These are phyloP conservation scores for Cynanchum wilfordii DNA, from an alignment of 257 asterid species.

Conservation along the genomic window DNA sequence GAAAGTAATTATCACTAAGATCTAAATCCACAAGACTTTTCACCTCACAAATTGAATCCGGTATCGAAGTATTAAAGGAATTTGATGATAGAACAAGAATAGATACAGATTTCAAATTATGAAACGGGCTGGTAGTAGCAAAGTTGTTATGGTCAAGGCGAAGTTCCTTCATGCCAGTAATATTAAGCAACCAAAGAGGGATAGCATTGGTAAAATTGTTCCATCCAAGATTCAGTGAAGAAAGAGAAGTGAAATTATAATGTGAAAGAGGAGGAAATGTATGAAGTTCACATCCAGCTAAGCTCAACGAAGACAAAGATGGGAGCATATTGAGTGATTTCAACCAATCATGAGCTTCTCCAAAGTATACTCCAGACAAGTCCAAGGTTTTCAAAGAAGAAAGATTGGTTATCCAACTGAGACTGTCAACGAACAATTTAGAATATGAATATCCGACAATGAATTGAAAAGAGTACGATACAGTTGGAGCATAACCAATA, in stretches of 20 bases:
- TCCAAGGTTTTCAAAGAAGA: neutral
- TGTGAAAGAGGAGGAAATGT: neutral
- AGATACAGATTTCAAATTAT: slow-evolving; percentile 2
- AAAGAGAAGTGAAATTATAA: neutral
- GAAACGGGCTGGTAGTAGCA: neutral
- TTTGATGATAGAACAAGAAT: slow-evolving; percentile 18
- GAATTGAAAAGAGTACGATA: neutral
- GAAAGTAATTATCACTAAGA: neutral
- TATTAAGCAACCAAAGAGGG: neutral
- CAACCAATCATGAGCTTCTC: neutral
- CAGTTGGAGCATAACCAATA: neutral
- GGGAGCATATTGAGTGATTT: neutral
- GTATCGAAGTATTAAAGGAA: neutral
- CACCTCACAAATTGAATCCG: slow-evolving; percentile 7
- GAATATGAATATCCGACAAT: neutral
- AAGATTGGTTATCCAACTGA: neutral
- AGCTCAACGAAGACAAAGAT: neutral
- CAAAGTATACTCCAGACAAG: neutral
- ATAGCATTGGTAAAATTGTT: neutral
- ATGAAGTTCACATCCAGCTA: neutral
- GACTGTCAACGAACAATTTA: neutral
- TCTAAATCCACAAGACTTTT: slow-evolving; percentile 9
- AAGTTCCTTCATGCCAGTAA: slow-evolving; percentile 10
- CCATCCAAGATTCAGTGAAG: neutral
- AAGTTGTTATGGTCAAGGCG: slow-evolving; percentile 14